Conservation (phyloP, 768 basidiomycete species). For the Tubosaeta brunneosetosa region DNA sequence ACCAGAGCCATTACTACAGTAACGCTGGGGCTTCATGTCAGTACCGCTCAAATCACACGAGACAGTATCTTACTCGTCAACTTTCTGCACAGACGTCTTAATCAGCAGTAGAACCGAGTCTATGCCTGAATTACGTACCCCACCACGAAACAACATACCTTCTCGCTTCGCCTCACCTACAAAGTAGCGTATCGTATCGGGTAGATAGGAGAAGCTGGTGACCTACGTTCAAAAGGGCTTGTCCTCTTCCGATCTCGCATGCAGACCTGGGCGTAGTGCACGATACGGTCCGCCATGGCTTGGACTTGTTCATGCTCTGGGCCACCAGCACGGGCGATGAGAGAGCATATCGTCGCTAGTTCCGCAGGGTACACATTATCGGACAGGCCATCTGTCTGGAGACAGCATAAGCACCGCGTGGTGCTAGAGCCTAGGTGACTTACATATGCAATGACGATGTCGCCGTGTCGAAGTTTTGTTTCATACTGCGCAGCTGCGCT, state of each 20-base stretch:
- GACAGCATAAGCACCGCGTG: slow-evolving; percentile 2
- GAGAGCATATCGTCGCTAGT: slow-evolving; percentile 62
- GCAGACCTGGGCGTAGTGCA: slow-evolving; percentile 63
- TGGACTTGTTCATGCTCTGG: slow-evolving; percentile 62
- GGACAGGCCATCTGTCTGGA: slow-evolving; percentile 51
- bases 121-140: slow-evolving; percentile 48
- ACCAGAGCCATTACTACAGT: slow-evolving; percentile 68
- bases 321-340: slow-evolving; percentile 53
- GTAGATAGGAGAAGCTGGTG: background rate
- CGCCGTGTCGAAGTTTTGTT: slow-evolving; percentile 47
- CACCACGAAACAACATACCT: slow-evolving; percentile 63
- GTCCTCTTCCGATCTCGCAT: slow-evolving; percentile 62
- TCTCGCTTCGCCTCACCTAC: slow-evolving; percentile 61
- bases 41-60: background rate
- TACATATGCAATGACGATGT: slow-evolving; percentile 49
- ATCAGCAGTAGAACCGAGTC: slow-evolving; percentile 7
- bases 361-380: slow-evolving; percentile 65
- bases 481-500: slow-evolving; percentile 42
- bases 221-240: slow-evolving; percentile 73
- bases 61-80: slow-evolving; percentile 60
- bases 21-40: slow-evolving; percentile 42
- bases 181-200: slow-evolving; percentile 4
- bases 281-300: slow-evolving; percentile 65
- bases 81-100: slow-evolving; percentile 47
- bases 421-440: slow-evolving; percentile 8